These are phyloP conservation scores for Aureobasidium sp. DNA, from an alignment of 2,329 filamentous ascomycete genomes.

Conservation along the genomic window DNA sequence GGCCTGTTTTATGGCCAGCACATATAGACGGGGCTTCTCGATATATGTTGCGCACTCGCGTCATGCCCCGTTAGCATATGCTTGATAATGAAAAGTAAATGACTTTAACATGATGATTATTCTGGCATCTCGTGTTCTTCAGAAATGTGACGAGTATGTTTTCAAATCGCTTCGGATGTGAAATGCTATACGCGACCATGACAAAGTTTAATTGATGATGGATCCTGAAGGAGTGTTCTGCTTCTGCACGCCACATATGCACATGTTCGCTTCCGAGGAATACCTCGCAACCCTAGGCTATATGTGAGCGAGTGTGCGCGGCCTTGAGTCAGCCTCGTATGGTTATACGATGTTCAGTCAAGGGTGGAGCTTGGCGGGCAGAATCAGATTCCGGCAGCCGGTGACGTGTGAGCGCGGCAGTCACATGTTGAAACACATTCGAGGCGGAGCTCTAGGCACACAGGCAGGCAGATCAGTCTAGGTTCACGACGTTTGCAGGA, in stretches of 20 bases:
- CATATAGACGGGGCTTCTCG: background rate
- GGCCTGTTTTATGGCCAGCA: slow-evolving; percentile 4
- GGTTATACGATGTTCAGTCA: background rate
- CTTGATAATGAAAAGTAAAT: slow-evolving; percentile 16
- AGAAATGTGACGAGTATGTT: background rate
- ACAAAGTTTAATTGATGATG: background rate
- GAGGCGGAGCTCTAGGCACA: background rate
- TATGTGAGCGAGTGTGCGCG: background rate
- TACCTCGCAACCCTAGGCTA: background rate
- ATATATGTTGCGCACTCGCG: background rate
- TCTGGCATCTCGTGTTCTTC: background rate
- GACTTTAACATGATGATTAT: slow-evolving; percentile 7
- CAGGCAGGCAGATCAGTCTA: background rate
- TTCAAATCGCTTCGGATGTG: background rate
- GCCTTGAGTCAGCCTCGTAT: background rate
- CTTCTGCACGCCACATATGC: background rate
- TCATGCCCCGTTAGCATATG: slow-evolving; percentile 5
- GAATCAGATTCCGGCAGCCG: background rate
- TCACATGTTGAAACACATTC: background rate
- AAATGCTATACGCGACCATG: background rate
- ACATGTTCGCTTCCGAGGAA: background rate
- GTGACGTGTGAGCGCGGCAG: background rate
- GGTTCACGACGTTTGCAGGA: background rate
- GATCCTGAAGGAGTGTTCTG: background rate
- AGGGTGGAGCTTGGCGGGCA: background rate